phyloP scores from a whole-genome alignment of 2,329 filamentous ascomycete species.

The Xylariomycetidae sp. region DNA sequence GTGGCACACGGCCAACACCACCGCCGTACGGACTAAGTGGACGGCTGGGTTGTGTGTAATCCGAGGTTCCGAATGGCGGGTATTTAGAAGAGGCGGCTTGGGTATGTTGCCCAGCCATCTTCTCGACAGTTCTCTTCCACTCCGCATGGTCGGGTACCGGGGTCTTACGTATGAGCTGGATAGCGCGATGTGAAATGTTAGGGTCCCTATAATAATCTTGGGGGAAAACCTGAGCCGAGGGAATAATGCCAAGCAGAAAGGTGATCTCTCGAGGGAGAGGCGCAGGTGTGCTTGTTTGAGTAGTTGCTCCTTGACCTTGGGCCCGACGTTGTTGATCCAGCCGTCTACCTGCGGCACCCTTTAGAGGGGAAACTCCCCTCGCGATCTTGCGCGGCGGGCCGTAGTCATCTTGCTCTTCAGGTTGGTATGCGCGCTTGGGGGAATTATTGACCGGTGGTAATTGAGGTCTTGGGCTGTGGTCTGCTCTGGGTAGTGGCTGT shows the following conservation, averaged over 20 bases:
- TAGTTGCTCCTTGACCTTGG: conserved; percentile 40
- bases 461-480: conserved; percentile 43
- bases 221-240: conserved; percentile 68
- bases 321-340: conserved; percentile 68
- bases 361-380: conserved; percentile 87
- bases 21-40: conserved; percentile 46
- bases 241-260: conserved; percentile 68
- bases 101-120: conserved; percentile 28
- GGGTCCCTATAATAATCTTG: too few species aligned
- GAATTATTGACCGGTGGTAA: conserved; percentile 46
- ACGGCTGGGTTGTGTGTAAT: too few species aligned
- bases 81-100: conserved; percentile 42
- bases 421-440: conserved; percentile 57
- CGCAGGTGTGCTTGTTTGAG: conserved; percentile 39
- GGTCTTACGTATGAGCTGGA: conserved; percentile 66
- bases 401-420: conserved; percentile 68
- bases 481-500: conserved; percentile 25
- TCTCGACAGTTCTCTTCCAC: conserved; percentile 43
- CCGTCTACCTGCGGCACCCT: conserved; percentile 81
- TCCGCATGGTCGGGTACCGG: conserved; percentile 57
- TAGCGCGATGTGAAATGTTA: conserved; percentile 65
- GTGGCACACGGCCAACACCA: conserved; percentile 29
- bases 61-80: too few species aligned
- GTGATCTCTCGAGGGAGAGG: conserved; percentile 69
- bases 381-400: conserved; percentile 80